phyloP scores from a whole-genome alignment of 2,329 filamentous ascomycete species.

The Paraconiothyrium sp. region DNA sequence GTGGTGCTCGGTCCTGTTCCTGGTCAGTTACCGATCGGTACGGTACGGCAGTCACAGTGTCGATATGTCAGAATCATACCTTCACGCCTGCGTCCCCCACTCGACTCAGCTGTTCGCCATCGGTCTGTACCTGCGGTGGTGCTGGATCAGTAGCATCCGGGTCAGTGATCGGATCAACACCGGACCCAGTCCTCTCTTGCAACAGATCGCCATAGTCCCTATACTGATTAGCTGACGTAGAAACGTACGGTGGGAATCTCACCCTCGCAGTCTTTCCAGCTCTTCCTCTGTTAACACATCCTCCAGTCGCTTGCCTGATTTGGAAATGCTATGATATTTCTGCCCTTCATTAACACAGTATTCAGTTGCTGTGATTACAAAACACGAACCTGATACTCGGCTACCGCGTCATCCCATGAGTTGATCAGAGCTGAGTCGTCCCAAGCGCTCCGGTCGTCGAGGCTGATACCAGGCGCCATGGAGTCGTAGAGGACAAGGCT shows the following conservation, averaged over 20 bases:
- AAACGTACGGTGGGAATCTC: conserved; percentile 17
- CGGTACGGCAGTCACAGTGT: conserved; percentile 22
- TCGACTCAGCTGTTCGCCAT: conserved; percentile 20
- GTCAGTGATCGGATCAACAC: conserved; percentile 30
- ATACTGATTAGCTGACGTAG: conserved; percentile 11
- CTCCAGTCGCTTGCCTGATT: conserved; percentile 47
- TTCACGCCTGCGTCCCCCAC: conserved; percentile 26
- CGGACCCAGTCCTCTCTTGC: conserved; percentile 29
- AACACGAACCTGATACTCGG: conserved; percentile 46
- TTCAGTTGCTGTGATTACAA: background rate
- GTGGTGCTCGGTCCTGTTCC: conserved; percentile 38
- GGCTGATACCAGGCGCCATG: conserved; percentile 38
- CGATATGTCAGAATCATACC: conserved; percentile 35
- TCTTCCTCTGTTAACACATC: conserved; percentile 46
- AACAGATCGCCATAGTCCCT: conserved; percentile 47
- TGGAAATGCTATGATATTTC: conserved; percentile 52
- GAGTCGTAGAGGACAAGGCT: background rate
- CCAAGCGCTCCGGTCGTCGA: conserved; percentile 47
- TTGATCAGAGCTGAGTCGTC: conserved; percentile 49
- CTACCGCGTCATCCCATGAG: conserved; percentile 48
- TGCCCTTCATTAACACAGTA: conserved; percentile 18
- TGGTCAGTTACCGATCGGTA: conserved; percentile 34
- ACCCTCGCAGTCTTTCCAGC: conserved; percentile 42
- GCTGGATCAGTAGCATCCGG: conserved; percentile 38
- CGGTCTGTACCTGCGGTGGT: conserved; percentile 29